Percentiles rank a stretch among this genome's conserved stretches.
These are phyloP conservation scores for Calonectria montana DNA, from an alignment of 2,329 filamentous ascomycete genomes.

Conservation along the genomic window DNA sequence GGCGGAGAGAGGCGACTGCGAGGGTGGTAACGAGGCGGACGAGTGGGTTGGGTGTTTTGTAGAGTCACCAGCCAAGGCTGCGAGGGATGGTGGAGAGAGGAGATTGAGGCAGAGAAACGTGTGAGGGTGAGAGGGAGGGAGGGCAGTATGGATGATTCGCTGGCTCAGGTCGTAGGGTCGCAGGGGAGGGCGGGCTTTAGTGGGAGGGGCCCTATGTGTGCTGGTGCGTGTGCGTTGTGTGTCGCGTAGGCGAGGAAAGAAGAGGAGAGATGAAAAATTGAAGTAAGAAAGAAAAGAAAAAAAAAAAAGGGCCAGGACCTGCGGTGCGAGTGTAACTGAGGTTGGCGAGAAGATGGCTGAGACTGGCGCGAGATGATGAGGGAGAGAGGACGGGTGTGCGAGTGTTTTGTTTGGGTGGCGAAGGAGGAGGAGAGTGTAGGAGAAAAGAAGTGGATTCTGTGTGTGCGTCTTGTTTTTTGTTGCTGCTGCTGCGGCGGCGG, in stretches of 20 bases:
- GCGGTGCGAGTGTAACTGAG: constrained; percentile 6
- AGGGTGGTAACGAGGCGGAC: constrained; percentile 12
- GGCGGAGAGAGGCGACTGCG: constrained; percentile 7
- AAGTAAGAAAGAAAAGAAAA: background rate
- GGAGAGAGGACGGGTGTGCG: background rate
- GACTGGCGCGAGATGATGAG: background rate
- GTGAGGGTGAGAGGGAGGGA: constrained; percentile 19
- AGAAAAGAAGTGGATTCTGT: constrained; percentile 10
- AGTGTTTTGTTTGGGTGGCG: constrained; percentile 3
- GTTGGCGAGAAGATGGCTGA: background rate
- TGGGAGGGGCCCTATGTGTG: constrained; percentile 6
- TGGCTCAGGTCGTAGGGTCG: constrained; percentile 22
- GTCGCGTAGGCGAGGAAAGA: background rate
- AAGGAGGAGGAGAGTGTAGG: background rate
- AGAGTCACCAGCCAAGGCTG: constrained; percentile 23
- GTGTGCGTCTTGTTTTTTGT: constrained; percentile 1
- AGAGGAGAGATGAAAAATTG: too few relatives aligned
- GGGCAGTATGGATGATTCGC: constrained; percentile 26
- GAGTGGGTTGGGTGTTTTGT: constrained; percentile 14
- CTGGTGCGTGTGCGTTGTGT: background rate
- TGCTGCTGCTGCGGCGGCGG: background rate
- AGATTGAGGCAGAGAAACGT: constrained; percentile 9
- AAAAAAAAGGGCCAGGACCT: background rate
- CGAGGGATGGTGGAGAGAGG: constrained; percentile 20
- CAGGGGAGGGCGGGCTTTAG: constrained; percentile 16